Evolutionary conservation across 2,329 filamentous ascomycete genomes (phyloP), one percentile per base, ranked within the genome.

Genomic region (Penicillium sp.): DNA sequence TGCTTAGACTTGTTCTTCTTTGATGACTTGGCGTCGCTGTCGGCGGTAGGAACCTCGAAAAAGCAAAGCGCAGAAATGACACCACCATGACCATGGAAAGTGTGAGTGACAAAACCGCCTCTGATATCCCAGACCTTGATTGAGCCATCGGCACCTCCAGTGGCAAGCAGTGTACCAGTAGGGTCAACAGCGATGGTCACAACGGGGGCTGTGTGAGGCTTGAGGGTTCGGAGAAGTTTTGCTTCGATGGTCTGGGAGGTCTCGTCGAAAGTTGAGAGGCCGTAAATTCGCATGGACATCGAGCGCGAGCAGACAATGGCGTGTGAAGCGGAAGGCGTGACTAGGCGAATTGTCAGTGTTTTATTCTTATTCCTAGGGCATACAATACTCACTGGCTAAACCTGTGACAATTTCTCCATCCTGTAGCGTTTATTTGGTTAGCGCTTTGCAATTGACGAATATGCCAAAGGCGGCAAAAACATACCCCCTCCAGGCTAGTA

Each of bases 81-180:
- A 10, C 94, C 92, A 58, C 92, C 92, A 55, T 96, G 93, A 1
- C 92, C 92, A 65, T 93, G 89, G 75, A 99, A 96, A 0, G 91
- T 96, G 75, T 99, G 94, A 29, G 95, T 99, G 33, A 92, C 87
- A 74, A 90, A 97, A 23, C 94, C 94, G 44, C 88, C 91, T 49
- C 83, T 81, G 58, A 99, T 91, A 75, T 99, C 94, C 93, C 93
- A 99, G 51, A 99, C 88, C 75, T 99, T 99, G 67, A 97, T 90
- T 0, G 89, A 85, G 25, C 94, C 94, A 71, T 99, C 94, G 4
- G 94, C 92, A 48, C 90, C 91, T 61, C 95, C 94, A 16, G 93
- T 97, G 16, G 92, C 94, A 43, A 99, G 81, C 13, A 99, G 80
- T 2, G 93, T 96, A 68, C 92, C 89, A 1, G 92, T 96, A 53